A percentile compares a stretch with the other conserved stretches of the same genome.
These are phyloP conservation scores for Abrus precatorius DNA, from an alignment of 306 rosid genomes.

Conservation along the genomic window DNA sequence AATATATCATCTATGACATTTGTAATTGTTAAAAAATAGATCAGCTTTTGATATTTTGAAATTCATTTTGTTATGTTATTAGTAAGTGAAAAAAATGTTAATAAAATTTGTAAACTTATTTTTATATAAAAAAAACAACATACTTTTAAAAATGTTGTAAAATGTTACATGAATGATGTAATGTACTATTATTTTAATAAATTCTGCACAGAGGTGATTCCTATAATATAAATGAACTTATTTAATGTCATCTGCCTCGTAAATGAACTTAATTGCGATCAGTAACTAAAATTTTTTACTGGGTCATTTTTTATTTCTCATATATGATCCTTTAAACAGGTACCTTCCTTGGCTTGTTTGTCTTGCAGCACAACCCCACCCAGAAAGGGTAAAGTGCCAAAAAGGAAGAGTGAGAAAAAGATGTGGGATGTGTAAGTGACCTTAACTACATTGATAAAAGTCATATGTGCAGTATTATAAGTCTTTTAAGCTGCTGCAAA, in stretches of 20 bases:
- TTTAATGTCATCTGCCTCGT: constrained; percentile 41
- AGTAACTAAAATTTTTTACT: constrained; percentile 36
- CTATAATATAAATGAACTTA: constrained; percentile 37
- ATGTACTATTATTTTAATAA: constrained; percentile 22
- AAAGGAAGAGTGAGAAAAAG: constrained; percentile 47
- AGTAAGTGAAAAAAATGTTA: background rate
- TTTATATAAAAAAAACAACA: background rate
- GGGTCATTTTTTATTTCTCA: constrained; percentile 4
- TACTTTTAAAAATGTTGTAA: background rate
- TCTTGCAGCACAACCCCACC: constrained; percentile 43
- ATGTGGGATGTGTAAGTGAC: constrained; percentile 40
- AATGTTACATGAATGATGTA: constrained; percentile 23
- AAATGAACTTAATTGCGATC: constrained; percentile 46
- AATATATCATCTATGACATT: background rate
- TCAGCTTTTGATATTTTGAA: background rate
- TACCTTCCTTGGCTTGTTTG: constrained; percentile 53
- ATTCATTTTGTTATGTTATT: background rate
- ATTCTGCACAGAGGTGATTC: constrained; percentile 27
- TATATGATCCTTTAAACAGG: constrained; percentile 48
- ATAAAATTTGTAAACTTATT: background rate
- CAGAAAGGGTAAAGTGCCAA: constrained; percentile 43
- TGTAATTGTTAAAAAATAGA: background rate
- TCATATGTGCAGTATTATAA: constrained; percentile 28
- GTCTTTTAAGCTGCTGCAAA: constrained; percentile 47
- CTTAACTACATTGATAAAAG: constrained; percentile 46